phyloP scores from a whole-genome alignment of 345 rosid genomes.

The Ricinus communis region DNA sequence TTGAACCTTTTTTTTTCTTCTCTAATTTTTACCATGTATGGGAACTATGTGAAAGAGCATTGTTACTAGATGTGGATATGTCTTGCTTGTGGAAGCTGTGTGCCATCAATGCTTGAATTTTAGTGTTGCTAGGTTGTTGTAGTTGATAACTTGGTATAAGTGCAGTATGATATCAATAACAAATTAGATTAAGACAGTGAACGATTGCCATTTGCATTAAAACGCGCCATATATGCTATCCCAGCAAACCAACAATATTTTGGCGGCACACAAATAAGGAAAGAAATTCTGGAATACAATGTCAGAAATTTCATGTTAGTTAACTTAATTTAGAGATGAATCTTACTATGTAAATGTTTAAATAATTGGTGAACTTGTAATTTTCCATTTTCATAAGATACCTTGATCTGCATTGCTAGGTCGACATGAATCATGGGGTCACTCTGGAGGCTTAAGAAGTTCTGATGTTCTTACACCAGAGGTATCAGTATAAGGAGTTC shows the following conservation, averaged over 20 bases:
- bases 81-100: not conserved
- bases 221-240: not conserved
- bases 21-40: not conserved
- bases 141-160: not conserved
- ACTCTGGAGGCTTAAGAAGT: slow-evolving; percentile 61
- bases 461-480: slow-evolving; percentile 89
- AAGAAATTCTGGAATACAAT: not conserved
- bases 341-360: not conserved
- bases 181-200: not conserved
- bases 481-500: slow-evolving; percentile 46
- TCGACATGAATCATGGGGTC: slow-evolving; percentile 45
- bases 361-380: not conserved
- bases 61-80: not conserved
- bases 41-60: not conserved
- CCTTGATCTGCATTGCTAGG: slow-evolving; percentile 47
- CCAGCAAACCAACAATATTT: not conserved
- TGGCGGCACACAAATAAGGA: not conserved
- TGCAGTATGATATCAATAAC: too few species aligned
- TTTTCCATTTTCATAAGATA: slow-evolving; percentile 18
- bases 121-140: not conserved
- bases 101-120: not conserved
- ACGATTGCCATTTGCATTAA: not conserved
- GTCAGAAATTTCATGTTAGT: not conserved
- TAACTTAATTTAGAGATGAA: not conserved
- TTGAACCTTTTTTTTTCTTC: too few species aligned